Evolutionary conservation across 331 rosid genomes (phyloP).

Genomic region (Cydonia oblonga): DNA sequence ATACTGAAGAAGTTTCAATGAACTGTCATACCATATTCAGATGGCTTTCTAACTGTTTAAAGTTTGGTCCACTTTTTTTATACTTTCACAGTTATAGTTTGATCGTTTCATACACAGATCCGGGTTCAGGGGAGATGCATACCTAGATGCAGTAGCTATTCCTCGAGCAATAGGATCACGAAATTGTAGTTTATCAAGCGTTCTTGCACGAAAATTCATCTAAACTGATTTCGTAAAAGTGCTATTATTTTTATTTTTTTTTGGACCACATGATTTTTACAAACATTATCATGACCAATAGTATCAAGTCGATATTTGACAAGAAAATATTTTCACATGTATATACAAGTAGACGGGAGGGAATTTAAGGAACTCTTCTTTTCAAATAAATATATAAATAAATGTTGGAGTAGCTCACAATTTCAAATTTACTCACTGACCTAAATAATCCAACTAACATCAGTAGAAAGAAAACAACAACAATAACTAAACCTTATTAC

Average conservation of each 20-base stretch:
- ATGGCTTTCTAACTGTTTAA: background rate
- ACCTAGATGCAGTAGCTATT: conserved; percentile 98
- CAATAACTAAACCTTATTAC: too few species aligned
- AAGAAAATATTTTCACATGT: background rate
- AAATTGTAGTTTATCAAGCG: conserved; percentile 66
- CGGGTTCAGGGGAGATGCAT: background rate
- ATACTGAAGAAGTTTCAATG: too few species aligned
- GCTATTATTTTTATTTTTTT: background rate
- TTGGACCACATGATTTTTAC: background rate
- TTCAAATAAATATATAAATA: too few species aligned
- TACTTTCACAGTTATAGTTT: background rate
- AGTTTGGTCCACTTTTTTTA: background rate
- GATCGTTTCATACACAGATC: background rate
- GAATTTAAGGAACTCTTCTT: background rate
- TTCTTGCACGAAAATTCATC: conserved; percentile 39
- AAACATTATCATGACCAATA: background rate
- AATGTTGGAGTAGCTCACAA: background rate
- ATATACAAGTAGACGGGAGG: background rate
- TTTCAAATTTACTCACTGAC: background rate
- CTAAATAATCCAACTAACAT: background rate
- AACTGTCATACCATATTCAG: too few species aligned
- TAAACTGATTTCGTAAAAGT: background rate
- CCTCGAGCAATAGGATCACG: conserved; percentile 92
- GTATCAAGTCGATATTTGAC: background rate
- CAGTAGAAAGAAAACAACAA: too few species aligned